Evolutionary conservation across 108 stramenopile genomes (phyloP), one percentile per base, ranked within the genome.

Genomic region (Nannochloropsis gaditana): DNA sequence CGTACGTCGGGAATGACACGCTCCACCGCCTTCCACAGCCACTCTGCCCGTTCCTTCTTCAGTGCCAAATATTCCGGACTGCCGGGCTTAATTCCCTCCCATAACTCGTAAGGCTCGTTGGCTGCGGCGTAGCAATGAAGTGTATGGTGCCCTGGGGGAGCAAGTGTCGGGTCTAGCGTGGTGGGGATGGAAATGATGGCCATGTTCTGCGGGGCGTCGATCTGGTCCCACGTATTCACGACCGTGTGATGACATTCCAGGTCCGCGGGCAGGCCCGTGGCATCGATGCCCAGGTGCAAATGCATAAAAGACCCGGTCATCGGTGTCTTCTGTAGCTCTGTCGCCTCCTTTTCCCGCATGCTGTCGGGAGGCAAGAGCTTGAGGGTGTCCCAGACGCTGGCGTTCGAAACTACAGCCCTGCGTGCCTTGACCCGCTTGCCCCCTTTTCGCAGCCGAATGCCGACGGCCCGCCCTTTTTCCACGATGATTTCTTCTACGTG

Each of bases 181-280:
- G 82, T 82, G 82, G 82, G 93, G 90, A 94, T 93, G 79, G 90
- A 90, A 43, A 93, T 93, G 44, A 97, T 89, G 43, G 96, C 94
- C 84, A 96, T 94, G 85, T 96, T 96, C 42, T 94, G 88, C 15
- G 93, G 92, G 43, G 92, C 93, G 84, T 97, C 96, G 42, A 97
- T 93, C 50, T 95, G 94, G 47, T 94, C 93, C 95, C 95, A 96
- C 47, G 95, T 92, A 44, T 92, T 86, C 0, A 96, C 93, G 81
- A 97, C 95, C 11, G 96, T 94, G 94, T 95, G 95, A 87, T 97
- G 96, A 9, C 94, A 93, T n/a, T 95, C 95, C 83, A 96, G 94
- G 90, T 94, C 95, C 41, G 84, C 44, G 21, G 85, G 85, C 45
- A 97, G 91, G 31, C 95, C 94, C 17, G 92, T 88, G 9, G 93